Percentiles rank a stretch among this genome's conserved stretches.
Evolutionary conservation across 2,329 filamentous ascomycete species (phyloP).

Genomic region (Penicillium sclerotiorum): DNA sequence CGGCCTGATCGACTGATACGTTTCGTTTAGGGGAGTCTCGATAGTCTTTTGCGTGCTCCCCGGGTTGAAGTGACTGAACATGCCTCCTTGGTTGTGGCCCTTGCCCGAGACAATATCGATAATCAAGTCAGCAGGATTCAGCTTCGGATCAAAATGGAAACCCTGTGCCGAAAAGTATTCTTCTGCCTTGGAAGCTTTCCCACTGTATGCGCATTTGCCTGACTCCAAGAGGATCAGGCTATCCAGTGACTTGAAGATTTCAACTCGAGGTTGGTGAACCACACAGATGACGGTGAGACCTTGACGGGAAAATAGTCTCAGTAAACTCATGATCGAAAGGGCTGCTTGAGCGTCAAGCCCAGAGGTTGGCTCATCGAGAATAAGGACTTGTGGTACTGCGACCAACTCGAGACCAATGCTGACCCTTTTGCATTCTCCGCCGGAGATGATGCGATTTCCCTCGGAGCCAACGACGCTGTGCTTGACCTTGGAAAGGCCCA

Average conservation of each 20-base stretch:
- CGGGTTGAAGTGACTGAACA: too few species aligned
- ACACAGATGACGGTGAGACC: constrained; percentile 62
- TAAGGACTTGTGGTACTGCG: constrained; percentile 59
- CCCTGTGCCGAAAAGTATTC: constrained; percentile 50
- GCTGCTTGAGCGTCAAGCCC: constrained; percentile 60
- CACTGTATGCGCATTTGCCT: constrained; percentile 56
- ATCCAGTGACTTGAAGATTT: constrained; percentile 63
- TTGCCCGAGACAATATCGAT: constrained; percentile 58
- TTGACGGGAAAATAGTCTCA: constrained; percentile 57
- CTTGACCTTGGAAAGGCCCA: not conserved
- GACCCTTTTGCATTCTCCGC: constrained; percentile 60
- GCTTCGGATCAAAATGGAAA: constrained; percentile 49
- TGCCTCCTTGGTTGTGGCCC: too few species aligned
- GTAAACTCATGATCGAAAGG: constrained; percentile 57
- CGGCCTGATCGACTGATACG: too few species aligned
- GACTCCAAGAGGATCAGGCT: constrained; percentile 58
- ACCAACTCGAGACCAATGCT: constrained; percentile 63
- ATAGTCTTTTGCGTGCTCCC: too few species aligned
- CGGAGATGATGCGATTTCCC: constrained; percentile 53
- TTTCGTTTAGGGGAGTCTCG: not conserved
- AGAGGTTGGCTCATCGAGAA: constrained; percentile 58
- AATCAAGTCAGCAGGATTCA: constrained; percentile 60
- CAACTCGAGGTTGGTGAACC: constrained; percentile 62
- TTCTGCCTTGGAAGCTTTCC: constrained; percentile 49
- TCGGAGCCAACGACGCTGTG: constrained; percentile 49